A percentile compares a stretch with the other conserved stretches of the same genome.
These are phyloP conservation scores for Amanita phalloides DNA, from an alignment of 768 basidiomycete species.

Conservation along the genomic window DNA sequence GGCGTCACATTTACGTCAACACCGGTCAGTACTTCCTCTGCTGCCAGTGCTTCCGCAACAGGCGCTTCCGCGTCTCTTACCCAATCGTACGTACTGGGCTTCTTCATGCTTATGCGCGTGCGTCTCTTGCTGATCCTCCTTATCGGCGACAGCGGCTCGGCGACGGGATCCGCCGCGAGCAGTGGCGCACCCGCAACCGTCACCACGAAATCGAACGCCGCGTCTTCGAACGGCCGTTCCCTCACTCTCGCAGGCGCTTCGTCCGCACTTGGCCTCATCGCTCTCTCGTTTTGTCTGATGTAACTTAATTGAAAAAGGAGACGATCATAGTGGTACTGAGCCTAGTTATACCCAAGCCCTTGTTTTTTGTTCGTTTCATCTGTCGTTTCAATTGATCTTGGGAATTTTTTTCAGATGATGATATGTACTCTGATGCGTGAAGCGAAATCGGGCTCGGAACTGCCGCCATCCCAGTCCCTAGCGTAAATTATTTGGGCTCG, in stretches of 20 bases:
- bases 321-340: too few relatives aligned
- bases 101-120: too few relatives aligned
- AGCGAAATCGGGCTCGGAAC: too few relatives aligned
- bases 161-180: neutral
- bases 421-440: too few relatives aligned
- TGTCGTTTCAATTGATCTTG: too few relatives aligned
- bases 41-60: constrained; percentile 1
- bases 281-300: neutral
- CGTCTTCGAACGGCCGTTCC: neutral
- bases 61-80: neutral
- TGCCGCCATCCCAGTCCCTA: too few relatives aligned
- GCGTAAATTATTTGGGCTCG: too few relatives aligned
- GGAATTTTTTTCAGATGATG: too few relatives aligned
- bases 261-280: neutral
- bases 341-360: too few relatives aligned
- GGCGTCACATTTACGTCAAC: constrained; percentile 39
- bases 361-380: too few relatives aligned
- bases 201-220: neutral
- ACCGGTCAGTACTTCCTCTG: constrained; percentile 13
- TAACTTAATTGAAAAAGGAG: neutral
- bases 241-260: neutral
- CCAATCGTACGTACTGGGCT: neutral
- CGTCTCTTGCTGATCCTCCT: neutral
- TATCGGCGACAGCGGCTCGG: neutral
- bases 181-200: neutral